phyloP scores from a whole-genome alignment of 2,329 filamentous ascomycete genomes.

The Septoria petroselini region DNA sequence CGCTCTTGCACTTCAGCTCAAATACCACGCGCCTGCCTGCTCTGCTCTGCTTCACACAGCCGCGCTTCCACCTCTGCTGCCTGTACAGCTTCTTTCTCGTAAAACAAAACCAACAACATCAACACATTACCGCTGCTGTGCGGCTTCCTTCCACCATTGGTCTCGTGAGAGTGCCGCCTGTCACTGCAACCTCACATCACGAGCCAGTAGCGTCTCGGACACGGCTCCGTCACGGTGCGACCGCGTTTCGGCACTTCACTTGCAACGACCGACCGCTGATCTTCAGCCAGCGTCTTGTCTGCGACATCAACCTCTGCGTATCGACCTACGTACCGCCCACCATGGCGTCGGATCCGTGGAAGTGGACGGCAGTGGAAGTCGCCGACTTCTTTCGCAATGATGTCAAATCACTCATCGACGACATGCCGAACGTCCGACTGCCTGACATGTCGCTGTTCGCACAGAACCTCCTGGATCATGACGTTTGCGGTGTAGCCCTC shows the following conservation, averaged over 20 bases:
- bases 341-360: constrained; percentile 62
- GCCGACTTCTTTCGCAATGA: constrained; percentile 61
- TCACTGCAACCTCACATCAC: no score
- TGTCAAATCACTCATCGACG: constrained; percentile 20
- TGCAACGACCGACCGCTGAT: no score
- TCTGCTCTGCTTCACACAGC: no score
- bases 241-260: no score
- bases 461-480: constrained; percentile 56
- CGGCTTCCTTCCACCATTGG: no score
- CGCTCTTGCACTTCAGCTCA: no score
- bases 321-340: constrained; percentile 3
- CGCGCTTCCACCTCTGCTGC: no score
- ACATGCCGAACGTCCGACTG: constrained; percentile 41
- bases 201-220: neutral
- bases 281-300: constrained; percentile 2
- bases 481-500: constrained; percentile 64
- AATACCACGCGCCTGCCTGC: no score
- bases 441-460: constrained; percentile 56
- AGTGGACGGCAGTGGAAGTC: constrained; percentile 68
- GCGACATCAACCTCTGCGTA: constrained; percentile 13
- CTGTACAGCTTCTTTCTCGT: no score
- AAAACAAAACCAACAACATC: no score
- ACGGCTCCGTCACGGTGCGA: neutral
- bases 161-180: no score
- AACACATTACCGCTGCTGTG: no score